A percentile compares a stretch with the other conserved stretches of the same genome.
Conservation (phyloP, 1,139 yeast species). For the Diutina neorugosa region DNA sequence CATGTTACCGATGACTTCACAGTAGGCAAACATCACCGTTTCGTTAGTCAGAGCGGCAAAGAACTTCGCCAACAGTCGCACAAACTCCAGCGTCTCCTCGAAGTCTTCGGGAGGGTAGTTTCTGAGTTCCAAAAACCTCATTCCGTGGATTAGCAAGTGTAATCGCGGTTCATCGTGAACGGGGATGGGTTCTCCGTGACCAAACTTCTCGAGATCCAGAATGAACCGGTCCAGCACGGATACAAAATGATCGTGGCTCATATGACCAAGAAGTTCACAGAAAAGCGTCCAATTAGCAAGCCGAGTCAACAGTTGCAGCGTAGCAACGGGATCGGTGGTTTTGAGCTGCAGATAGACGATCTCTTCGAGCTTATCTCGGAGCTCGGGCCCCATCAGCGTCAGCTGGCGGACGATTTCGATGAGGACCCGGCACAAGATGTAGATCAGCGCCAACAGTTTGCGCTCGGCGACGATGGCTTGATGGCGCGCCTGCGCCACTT, state of each 20-base stretch:
- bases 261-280: conserved; percentile 79
- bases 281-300: conserved; percentile 91
- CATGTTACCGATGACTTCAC: conserved; percentile 68
- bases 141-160: conserved; percentile 75
- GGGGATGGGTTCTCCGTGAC: conserved; percentile 28
- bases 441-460: conserved; percentile 76
- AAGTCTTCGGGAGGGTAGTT: conserved; percentile 81
- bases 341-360: conserved; percentile 85
- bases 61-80: conserved; percentile 77
- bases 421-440: conserved; percentile 82
- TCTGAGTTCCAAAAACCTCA: conserved; percentile 69
- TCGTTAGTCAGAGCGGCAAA: conserved; percentile 56
- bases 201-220: conserved; percentile 68
- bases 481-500: conserved; percentile 47
- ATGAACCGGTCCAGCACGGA: conserved; percentile 90
- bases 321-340: conserved; percentile 74
- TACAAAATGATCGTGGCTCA: conserved; percentile 74
- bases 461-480: conserved; percentile 78
- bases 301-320: conserved; percentile 53
- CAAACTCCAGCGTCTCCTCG: conserved; percentile 87
- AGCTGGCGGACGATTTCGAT: conserved; percentile 90
- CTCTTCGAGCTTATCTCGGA: conserved; percentile 80
- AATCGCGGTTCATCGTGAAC: conserved; percentile 53
- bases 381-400: conserved; percentile 65
- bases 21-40: conserved; percentile 61